Conservation (phyloP, 2,329 filamentous ascomycete species). For the Epichloe elymi region DNA sequence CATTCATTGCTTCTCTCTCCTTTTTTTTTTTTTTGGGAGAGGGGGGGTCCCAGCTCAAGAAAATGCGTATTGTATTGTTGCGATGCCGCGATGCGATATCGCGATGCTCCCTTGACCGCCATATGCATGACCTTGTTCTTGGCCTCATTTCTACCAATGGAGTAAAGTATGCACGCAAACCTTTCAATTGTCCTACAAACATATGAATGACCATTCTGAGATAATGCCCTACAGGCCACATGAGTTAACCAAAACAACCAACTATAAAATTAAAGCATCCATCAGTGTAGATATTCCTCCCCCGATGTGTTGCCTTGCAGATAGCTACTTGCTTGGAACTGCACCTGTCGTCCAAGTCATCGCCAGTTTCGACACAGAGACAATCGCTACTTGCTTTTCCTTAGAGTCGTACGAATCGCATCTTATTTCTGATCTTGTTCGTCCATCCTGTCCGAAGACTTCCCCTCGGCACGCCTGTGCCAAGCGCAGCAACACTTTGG, state of each 20-base stretch:
- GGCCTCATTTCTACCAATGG: background rate
- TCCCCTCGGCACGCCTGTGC: constrained; percentile 10
- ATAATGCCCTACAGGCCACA: background rate
- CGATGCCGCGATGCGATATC: background rate
- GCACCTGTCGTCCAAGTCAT: background rate
- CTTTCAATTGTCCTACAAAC: background rate
- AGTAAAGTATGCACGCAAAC: background rate
- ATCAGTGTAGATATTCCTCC: background rate
- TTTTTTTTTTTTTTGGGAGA: too few relatives aligned
- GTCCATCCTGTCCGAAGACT: constrained; percentile 4
- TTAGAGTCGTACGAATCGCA: background rate
- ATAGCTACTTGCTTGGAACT: background rate
- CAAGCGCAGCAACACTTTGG: constrained; percentile 16
- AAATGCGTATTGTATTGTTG: too few relatives aligned
- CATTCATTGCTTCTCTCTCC: background rate
- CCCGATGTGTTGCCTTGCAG: background rate
- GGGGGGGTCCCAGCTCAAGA: too few relatives aligned
- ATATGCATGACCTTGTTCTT: background rate
- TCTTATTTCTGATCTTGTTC: background rate
- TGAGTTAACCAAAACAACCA: background rate
- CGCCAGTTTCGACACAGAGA: background rate
- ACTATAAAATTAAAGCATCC: background rate
- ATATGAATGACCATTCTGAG: background rate
- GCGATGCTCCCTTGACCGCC: background rate
- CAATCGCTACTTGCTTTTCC: background rate